A percentile compares a stretch with the other conserved stretches of the same genome.
Evolutionary conservation across 371 early-diverging fungal species (phyloP).

Genomic region (Mortierella sp.): DNA sequence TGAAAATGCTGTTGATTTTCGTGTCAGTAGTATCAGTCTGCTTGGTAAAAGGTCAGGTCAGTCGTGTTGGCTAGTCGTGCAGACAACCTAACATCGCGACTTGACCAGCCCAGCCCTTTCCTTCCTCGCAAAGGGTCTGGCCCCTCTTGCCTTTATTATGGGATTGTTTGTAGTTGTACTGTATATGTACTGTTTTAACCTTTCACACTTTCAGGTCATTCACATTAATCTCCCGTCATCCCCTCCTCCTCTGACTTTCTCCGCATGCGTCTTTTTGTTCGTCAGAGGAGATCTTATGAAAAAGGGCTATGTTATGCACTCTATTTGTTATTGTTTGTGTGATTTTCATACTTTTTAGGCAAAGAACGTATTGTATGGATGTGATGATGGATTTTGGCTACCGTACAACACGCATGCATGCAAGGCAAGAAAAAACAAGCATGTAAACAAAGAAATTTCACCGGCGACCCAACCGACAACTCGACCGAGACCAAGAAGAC

Average conservation of each 20-base stretch:
- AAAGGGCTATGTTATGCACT: slow-evolving; percentile 3
- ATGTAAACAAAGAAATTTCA: background rate
- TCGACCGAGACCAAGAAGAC: background rate
- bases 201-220: background rate
- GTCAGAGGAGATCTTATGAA: background rate
- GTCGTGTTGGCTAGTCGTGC: slow-evolving; percentile 6
- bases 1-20: background rate
- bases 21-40: background rate
- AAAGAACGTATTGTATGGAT: background rate
- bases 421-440: background rate
- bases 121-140: background rate
- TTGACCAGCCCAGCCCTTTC: background rate
- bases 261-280: background rate
- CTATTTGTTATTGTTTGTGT: background rate
- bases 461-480: background rate
- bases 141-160: background rate
- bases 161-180: too few species aligned
- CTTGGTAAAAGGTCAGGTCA: too few species aligned
- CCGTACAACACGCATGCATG: background rate
- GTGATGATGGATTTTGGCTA: background rate
- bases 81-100: background rate
- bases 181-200: too few species aligned
- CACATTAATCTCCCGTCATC: background rate
- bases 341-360: background rate
- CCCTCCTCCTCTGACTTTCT: background rate